Evolutionary conservation across 164 flowering plant species (phyloP).

Genomic region (Kingdonia uniflora): DNA sequence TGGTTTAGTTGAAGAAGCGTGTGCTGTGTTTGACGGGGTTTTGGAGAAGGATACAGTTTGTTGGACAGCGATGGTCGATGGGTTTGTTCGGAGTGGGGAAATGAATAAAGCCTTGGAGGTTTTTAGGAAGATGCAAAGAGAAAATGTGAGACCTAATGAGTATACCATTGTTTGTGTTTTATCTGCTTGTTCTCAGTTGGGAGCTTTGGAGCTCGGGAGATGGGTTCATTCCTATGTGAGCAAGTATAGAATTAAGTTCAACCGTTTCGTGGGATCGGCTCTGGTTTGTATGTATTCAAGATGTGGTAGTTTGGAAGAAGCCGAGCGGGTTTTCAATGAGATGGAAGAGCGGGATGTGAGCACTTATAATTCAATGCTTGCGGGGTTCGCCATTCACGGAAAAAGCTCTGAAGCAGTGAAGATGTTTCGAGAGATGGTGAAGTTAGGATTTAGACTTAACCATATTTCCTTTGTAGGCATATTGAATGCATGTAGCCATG

Average conservation of each 20-base stretch:
- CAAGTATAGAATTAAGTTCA: not conserved
- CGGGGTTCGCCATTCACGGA: slow-evolving; percentile 39
- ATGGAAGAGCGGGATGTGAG: slow-evolving; percentile 20
- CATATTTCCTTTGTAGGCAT: slow-evolving; percentile 15
- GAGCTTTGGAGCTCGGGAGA: slow-evolving; percentile 5
- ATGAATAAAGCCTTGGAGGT: slow-evolving; percentile 26
- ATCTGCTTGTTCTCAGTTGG: slow-evolving; percentile 26
- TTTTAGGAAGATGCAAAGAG: slow-evolving; percentile 34
- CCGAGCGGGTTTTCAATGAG: slow-evolving; percentile 21
- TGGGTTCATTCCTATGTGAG: slow-evolving; percentile 6
- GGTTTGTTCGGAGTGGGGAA: slow-evolving; percentile 25
- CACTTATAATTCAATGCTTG: slow-evolving; percentile 43
- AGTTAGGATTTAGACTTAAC: slow-evolving; percentile 5
- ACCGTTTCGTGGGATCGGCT: slow-evolving; percentile 12
- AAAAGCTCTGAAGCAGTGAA: slow-evolving; percentile 9
- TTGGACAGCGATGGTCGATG: slow-evolving; percentile 45
- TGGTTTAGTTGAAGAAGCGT: slow-evolving; percentile 20
- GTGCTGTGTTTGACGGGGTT: slow-evolving; percentile 10
- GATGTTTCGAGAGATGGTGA: slow-evolving; percentile 6
- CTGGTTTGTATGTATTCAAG: slow-evolving; percentile 40
- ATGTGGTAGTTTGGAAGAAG: slow-evolving; percentile 30
- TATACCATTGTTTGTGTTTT: slow-evolving; percentile 27
- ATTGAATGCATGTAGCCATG: slow-evolving; percentile 18
- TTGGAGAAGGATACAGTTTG: slow-evolving; percentile 20
- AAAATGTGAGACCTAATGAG: slow-evolving; percentile 26